phyloP scores from a whole-genome alignment of 1,284 basidiomycete genomes.

The Ceratobasidium sp. region DNA sequence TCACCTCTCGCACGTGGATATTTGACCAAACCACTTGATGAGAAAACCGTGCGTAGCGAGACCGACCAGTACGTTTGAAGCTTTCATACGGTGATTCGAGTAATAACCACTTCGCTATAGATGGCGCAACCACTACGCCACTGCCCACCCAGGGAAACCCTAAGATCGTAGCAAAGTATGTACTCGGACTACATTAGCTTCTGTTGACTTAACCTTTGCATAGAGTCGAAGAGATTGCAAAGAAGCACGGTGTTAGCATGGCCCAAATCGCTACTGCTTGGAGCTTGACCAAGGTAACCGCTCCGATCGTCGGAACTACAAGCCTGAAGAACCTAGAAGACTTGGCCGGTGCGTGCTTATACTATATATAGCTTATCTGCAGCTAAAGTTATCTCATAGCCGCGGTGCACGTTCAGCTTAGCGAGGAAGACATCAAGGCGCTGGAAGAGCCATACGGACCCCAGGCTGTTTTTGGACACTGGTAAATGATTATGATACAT shows the following conservation, averaged over 20 bases:
- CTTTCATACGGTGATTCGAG: not conserved
- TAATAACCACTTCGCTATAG: slow-evolving; percentile 16
- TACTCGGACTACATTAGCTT: slow-evolving; percentile 6
- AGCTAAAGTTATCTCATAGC: not conserved
- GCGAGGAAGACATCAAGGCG: slow-evolving; percentile 49
- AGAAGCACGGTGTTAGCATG: slow-evolving; percentile 42
- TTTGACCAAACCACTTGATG: slow-evolving; percentile 49
- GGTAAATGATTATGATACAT: not conserved
- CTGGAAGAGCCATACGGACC: slow-evolving; percentile 51
- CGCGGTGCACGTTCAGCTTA: slow-evolving; percentile 46
- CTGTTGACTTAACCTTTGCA: not conserved
- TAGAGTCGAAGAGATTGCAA: slow-evolving; percentile 42
- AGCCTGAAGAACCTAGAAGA: slow-evolving; percentile 35
- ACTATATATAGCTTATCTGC: not conserved
- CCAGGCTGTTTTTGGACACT: slow-evolving; percentile 44
- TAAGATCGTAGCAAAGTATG: slow-evolving; percentile 23
- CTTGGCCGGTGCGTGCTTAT: slow-evolving; percentile 14
- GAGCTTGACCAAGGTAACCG: slow-evolving; percentile 40
- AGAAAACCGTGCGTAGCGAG: slow-evolving; percentile 49
- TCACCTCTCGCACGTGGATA: slow-evolving; percentile 29
- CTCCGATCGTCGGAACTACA: slow-evolving; percentile 40
- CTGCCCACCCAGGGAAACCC: not conserved
- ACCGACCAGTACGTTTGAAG: slow-evolving; percentile 40
- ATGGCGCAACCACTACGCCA: slow-evolving; percentile 6
- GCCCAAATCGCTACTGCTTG: slow-evolving; percentile 45